Evolutionary conservation across 2,329 filamentous ascomycete species (phyloP).

Genomic region (Neonectria coccinea): DNA sequence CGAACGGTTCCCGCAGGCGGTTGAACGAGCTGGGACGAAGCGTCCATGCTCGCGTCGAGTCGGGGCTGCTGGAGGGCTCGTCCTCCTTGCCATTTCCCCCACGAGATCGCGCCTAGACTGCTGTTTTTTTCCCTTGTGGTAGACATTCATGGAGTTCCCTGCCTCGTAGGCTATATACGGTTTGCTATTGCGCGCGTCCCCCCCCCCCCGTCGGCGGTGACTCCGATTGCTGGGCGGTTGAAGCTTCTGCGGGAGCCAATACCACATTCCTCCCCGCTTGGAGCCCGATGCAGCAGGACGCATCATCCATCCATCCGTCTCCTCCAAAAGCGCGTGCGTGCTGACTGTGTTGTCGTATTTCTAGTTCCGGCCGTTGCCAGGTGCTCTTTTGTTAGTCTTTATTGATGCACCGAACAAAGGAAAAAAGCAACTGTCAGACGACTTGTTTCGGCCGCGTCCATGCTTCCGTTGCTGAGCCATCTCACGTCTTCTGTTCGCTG

Average conservation of each 20-base stretch:
- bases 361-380: background rate
- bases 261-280: slow-evolving; percentile 16
- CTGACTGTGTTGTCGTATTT: slow-evolving; percentile 21
- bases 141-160: slow-evolving; percentile 29
- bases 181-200: slow-evolving; percentile 11
- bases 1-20: background rate
- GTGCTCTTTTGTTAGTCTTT: background rate
- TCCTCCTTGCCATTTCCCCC: slow-evolving; percentile 3
- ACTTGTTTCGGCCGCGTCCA: slow-evolving; percentile 11
- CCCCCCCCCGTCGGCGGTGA: background rate
- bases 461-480: slow-evolving; percentile 17
- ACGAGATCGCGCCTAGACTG: slow-evolving; percentile 15
- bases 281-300: slow-evolving; percentile 27
- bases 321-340: slow-evolving; percentile 3
- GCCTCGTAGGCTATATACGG: slow-evolving; percentile 21
- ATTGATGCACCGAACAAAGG: background rate
- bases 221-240: slow-evolving; percentile 25
- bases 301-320: slow-evolving; percentile 24
- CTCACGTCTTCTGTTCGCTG: slow-evolving; percentile 4
- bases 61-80: slow-evolving; percentile 14
- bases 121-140: background rate
- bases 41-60: background rate
- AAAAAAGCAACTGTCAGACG: background rate
- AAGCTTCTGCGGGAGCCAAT: slow-evolving; percentile 2
- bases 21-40: background rate